Evolutionary conservation across 2,329 filamentous ascomycete species (phyloP).

Genomic region (Colletotrichum australisinense): DNA sequence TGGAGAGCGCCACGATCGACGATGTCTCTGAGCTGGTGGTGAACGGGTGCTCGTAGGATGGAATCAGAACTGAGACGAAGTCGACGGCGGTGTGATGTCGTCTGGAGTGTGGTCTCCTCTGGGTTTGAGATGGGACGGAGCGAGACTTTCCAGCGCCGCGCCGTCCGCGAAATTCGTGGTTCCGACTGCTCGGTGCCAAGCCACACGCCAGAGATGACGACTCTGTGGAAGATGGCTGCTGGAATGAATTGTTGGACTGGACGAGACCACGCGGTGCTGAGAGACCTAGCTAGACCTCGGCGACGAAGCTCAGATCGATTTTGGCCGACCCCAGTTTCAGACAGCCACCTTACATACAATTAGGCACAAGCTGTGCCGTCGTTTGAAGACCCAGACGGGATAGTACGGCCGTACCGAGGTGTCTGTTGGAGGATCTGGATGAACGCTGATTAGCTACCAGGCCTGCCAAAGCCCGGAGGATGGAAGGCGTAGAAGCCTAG

Average conservation of each 20-base stretch:
- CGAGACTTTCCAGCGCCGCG: background rate
- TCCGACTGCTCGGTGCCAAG: constrained; percentile 10
- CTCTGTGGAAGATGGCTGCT: background rate
- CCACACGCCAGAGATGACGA: background rate
- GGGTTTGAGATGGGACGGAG: background rate
- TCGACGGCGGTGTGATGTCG: background rate
- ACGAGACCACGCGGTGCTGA: background rate
- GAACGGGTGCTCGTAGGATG: background rate
- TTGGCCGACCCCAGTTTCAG: background rate
- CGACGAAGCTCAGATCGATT: background rate
- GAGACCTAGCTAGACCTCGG: background rate
- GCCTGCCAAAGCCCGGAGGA: background rate
- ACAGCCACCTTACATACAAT: constrained; percentile 6
- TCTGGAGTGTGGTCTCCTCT: background rate
- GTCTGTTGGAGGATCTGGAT: background rate
- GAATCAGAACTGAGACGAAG: background rate
- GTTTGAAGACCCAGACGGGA: background rate
- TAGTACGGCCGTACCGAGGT: background rate
- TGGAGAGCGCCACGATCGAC: constrained; percentile 13
- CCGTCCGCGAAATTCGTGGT: background rate
- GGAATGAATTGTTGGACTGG: background rate
- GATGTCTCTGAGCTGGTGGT: background rate
- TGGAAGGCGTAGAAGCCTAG: background rate
- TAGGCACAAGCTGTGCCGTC: constrained; percentile 7
- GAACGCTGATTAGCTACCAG: constrained; percentile 5